A percentile compares a stretch with the other conserved stretches of the same genome.
phyloP scores from a whole-genome alignment of 148 eudicot species.

The Suaeda aralocaspica region DNA sequence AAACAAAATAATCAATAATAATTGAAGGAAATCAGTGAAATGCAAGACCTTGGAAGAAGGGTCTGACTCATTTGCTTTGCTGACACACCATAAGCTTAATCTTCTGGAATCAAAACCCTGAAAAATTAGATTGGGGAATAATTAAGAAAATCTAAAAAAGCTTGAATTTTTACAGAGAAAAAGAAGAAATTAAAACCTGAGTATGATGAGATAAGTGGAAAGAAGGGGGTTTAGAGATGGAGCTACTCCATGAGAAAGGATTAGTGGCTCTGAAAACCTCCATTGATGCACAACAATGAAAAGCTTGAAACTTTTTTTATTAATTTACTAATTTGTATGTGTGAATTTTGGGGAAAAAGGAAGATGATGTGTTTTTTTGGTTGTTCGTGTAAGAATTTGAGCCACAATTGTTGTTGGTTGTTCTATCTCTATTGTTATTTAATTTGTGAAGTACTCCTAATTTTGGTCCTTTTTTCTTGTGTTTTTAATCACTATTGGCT shows the following conservation, averaged over 20 bases:
- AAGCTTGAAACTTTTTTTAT: not conserved
- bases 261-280: constrained; percentile 43
- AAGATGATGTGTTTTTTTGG: not conserved
- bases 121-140: not conserved
- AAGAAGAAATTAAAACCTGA: constrained; percentile 23
- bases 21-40: constrained; percentile 4
- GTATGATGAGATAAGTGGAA: constrained; percentile 22
- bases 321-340: not conserved
- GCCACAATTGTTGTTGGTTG: constrained; percentile 18
- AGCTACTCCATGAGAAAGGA: constrained; percentile 43
- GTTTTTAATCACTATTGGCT: too few species aligned
- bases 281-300: constrained; percentile 31
- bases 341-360: not conserved
- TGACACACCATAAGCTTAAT: constrained; percentile 40
- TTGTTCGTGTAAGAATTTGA: constrained; percentile 25
- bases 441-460: too few species aligned
- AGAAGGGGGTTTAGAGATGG: constrained; percentile 38
- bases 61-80: constrained; percentile 28
- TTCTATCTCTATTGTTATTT: not conserved
- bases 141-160: not conserved
- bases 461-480: too few species aligned
- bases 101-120: constrained; percentile 34
- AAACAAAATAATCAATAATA: not conserved
- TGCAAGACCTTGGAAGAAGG: constrained; percentile 35
- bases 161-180: not conserved